Evolutionary conservation across 768 basidiomycete genomes (phyloP).

Genomic region (Pulveroboletus sp.): DNA sequence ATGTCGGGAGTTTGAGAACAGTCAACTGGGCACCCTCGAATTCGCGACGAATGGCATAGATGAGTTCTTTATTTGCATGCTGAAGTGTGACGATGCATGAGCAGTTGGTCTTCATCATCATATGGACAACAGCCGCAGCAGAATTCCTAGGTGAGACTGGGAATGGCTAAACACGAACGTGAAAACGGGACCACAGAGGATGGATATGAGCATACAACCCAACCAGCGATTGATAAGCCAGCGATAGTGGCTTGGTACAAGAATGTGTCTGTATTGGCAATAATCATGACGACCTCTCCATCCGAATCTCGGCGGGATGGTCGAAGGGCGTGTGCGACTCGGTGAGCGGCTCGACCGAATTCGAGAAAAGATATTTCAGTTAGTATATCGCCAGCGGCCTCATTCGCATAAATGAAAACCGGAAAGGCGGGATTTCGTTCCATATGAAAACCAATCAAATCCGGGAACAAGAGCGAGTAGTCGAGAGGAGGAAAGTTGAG

Average conservation of each 20-base stretch:
- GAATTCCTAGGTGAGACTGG: slow-evolving; percentile 42
- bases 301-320: slow-evolving; percentile 28
- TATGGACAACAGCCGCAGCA: slow-evolving; percentile 32
- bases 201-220: slow-evolving; percentile 27
- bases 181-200: slow-evolving; percentile 14
- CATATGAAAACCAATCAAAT: slow-evolving; percentile 25
- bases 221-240: slow-evolving; percentile 41
- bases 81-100: slow-evolving; percentile 16
- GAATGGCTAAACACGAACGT: slow-evolving; percentile 28
- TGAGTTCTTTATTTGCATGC: slow-evolving; percentile 16
- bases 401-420: slow-evolving; percentile 15
- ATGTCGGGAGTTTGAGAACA: slow-evolving; percentile 18
- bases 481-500: slow-evolving; percentile 23
- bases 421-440: slow-evolving; percentile 24
- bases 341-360: slow-evolving; percentile 28
- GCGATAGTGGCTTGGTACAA: slow-evolving; percentile 31
- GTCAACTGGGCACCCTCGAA: neutral
- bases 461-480: slow-evolving; percentile 21
- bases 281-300: slow-evolving; percentile 20
- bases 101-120: slow-evolving; percentile 24
- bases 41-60: slow-evolving; percentile 7
- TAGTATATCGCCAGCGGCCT: slow-evolving; percentile 4
- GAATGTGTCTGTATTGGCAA: slow-evolving; percentile 32
- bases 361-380: slow-evolving; percentile 27
- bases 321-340: slow-evolving; percentile 39